A percentile compares a stretch with the other conserved stretches of the same genome.
Conservation (phyloP, 306 rosid genomes). For the Carpinus viminea region DNA sequence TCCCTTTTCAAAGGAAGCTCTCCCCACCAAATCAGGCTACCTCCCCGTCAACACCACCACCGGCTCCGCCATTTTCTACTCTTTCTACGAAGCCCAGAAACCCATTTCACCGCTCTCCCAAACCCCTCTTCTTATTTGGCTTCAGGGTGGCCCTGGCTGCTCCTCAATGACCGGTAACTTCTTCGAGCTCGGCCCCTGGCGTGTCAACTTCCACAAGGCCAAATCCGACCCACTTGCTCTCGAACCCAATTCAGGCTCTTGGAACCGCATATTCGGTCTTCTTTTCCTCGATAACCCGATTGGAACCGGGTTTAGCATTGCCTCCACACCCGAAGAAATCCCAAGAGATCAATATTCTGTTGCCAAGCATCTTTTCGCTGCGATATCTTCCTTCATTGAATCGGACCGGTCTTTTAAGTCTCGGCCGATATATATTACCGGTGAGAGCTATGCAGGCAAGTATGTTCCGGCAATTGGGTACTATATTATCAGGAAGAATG, state of each 20-base stretch:
- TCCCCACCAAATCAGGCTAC: constrained; percentile 77
- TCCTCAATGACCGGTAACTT: constrained; percentile 87
- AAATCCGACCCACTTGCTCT: constrained; percentile 36
- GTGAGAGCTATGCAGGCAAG: constrained; percentile 88
- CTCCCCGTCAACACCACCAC: constrained; percentile 48
- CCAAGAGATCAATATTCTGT: constrained; percentile 57
- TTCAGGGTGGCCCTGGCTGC: constrained; percentile 95
- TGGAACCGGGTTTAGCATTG: constrained; percentile 80
- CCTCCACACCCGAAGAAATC: constrained; percentile 53
- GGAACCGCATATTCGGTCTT: constrained; percentile 73
- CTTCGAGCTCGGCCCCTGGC: constrained; percentile 81
- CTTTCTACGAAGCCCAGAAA: constrained; percentile 77
- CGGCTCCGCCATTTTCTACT: constrained; percentile 65
- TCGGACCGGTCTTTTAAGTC: constrained; percentile 46
- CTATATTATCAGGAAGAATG: constrained; percentile 47
- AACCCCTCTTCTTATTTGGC: constrained; percentile 86
- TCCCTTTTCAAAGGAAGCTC: constrained; percentile 56
- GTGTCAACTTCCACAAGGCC: constrained; percentile 40
- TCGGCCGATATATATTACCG: constrained; percentile 72
- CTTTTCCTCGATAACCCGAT: constrained; percentile 77
- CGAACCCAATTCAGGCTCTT: constrained; percentile 54
- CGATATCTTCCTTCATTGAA: constrained; percentile 56
- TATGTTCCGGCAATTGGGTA: constrained; percentile 74
- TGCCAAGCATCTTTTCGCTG: constrained; percentile 60
- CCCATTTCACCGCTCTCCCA: constrained; percentile 45